Percentiles rank a stretch among this genome's conserved stretches.
These are phyloP conservation scores for Ustilago curta DNA, from an alignment of 1,284 basidiomycete species.

Conservation along the genomic window DNA sequence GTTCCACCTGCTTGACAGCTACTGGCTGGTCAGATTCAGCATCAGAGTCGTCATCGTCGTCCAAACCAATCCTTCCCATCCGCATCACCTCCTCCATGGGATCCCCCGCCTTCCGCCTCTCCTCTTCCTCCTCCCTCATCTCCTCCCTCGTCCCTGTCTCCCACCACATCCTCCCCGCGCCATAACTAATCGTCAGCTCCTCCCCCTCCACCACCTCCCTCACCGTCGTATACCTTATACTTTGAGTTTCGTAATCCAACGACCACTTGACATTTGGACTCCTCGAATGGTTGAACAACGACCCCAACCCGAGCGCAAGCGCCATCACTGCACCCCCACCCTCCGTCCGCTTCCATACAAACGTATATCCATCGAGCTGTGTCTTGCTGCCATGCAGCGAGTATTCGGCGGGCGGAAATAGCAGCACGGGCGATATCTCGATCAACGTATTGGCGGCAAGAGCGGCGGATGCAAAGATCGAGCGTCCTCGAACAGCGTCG, in stretches of 20 bases:
- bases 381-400: conserved; percentile 72
- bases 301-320: conserved; percentile 85
- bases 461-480: conserved; percentile 48
- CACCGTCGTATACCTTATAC: conserved; percentile 77
- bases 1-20: background rate
- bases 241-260: conserved; percentile 72
- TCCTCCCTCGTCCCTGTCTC: conserved; percentile 25
- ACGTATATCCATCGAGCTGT: conserved; percentile 84
- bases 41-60: conserved; percentile 13
- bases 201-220: conserved; percentile 75
- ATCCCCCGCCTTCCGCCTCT: conserved; percentile 10
- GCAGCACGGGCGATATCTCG: conserved; percentile 87
- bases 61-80: conserved; percentile 27
- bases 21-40: background rate
- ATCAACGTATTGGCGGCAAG: conserved; percentile 75
- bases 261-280: conserved; percentile 79
- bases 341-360: conserved; percentile 77
- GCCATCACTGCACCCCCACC: conserved; percentile 74
- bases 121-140: conserved; percentile 13
- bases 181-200: conserved; percentile 84
- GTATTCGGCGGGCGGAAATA: conserved; percentile 76
- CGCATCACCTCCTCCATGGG: conserved; percentile 5
- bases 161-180: conserved; percentile 70
- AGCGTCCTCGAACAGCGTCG: conserved; percentile 52
- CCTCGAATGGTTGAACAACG: conserved; percentile 79